Percentiles rank a stretch among this genome's conserved stretches.
Evolutionary conservation across 1,284 basidiomycete genomes (phyloP).

Genomic region (Sporisorium iseilematis-ciliati): DNA sequence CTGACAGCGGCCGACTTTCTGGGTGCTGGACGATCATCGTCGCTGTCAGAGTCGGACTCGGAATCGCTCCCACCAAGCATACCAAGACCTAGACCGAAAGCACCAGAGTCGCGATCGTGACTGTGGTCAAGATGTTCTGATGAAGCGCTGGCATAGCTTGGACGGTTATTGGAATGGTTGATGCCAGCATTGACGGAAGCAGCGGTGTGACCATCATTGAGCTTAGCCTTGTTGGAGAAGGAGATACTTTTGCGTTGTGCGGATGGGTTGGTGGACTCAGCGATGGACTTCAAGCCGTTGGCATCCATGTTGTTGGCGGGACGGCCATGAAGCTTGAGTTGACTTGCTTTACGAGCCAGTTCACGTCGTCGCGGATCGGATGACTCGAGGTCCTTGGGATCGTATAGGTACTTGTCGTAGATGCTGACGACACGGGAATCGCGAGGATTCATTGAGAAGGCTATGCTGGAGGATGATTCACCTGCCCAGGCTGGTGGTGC

Average conservation of each 20-base stretch:
- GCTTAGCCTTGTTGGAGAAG: conserved; percentile 49
- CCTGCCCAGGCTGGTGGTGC: conserved; percentile 30
- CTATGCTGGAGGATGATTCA: conserved; percentile 45
- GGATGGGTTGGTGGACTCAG: conserved; percentile 3
- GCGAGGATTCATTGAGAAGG: conserved; percentile 43
- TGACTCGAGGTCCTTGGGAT: conserved; percentile 53
- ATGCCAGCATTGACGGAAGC: conserved; percentile 17
- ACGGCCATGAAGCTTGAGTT: conserved; percentile 45
- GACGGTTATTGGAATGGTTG: conserved; percentile 13
- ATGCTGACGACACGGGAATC: conserved; percentile 61
- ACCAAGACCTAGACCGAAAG: conserved; percentile 54
- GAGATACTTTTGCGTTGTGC: conserved; percentile 42
- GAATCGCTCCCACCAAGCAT: conserved; percentile 50
- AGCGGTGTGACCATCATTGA: conserved; percentile 27
- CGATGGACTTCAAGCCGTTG: conserved; percentile 32
- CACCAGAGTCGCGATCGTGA: conserved; percentile 49
- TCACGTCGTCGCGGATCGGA: conserved; percentile 53
- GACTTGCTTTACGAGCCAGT: conserved; percentile 51
- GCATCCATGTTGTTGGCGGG: conserved; percentile 45
- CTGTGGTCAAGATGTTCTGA: conserved; percentile 12
- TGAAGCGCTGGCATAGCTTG: conserved; percentile 9
- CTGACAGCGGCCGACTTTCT: conserved; percentile 8
- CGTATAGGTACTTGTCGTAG: conserved; percentile 63
- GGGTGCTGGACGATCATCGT: conserved; percentile 34
- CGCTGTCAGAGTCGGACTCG: conserved; percentile 54